Evolutionary conservation across 257 asterid genomes (phyloP).

Genomic region (Solanum arcanum): DNA sequence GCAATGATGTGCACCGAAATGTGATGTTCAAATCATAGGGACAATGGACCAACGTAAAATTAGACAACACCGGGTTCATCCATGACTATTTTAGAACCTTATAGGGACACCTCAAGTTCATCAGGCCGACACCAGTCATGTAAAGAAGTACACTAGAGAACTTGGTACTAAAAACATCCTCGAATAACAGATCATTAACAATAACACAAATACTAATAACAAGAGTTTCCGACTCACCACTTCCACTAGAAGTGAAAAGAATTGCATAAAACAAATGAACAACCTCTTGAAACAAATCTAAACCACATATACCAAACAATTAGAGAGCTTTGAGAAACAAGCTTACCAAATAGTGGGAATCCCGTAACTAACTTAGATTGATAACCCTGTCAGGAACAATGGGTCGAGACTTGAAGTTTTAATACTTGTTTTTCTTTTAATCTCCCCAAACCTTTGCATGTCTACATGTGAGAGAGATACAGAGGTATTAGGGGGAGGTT

Average conservation of each 20-base stretch:
- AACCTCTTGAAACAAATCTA: neutral
- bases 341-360: neutral
- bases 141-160: neutral
- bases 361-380: neutral
- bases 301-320: neutral
- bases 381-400: neutral
- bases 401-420: neutral
- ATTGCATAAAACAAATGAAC: neutral
- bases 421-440: neutral
- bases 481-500: neutral
- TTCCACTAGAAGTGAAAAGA: neutral
- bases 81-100: neutral
- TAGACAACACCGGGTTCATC: neutral
- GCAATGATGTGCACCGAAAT: neutral
- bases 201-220: neutral
- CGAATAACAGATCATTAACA: neutral
- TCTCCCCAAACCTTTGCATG: neutral
- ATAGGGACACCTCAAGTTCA: neutral
- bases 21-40: neutral
- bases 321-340: neutral
- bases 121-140: neutral
- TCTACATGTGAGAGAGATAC: too few relatives aligned
- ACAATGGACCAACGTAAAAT: neutral
- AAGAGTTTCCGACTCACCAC: neutral
- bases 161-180: neutral